These are phyloP conservation scores for Ramichloridium luteum DNA, from an alignment of 2,329 filamentous ascomycete species.

Conservation along the genomic window DNA sequence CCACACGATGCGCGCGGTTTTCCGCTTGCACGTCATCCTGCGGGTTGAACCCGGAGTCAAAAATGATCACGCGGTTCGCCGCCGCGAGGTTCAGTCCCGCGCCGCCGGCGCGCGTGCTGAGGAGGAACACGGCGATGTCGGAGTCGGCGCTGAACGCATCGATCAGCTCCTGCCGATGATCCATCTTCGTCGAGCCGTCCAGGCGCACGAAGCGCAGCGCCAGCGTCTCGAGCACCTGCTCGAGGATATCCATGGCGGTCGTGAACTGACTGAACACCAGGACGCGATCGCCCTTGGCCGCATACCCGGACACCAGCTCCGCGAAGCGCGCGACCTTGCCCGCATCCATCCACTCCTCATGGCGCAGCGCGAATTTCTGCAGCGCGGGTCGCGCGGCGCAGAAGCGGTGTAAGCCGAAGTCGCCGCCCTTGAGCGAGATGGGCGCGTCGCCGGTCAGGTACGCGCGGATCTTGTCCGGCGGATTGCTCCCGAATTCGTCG, in stretches of 20 bases:
- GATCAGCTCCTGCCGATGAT: slow-evolving; percentile 74
- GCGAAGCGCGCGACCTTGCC: slow-evolving; percentile 80
- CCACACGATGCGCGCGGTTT: slow-evolving; percentile 89
- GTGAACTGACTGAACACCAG: slow-evolving; percentile 92
- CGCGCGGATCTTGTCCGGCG: slow-evolving; percentile 32
- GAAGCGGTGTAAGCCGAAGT: slow-evolving; percentile 50
- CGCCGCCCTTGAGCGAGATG: slow-evolving; percentile 65
- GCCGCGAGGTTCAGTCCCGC: slow-evolving; percentile 92
- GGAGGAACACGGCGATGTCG: slow-evolving; percentile 76
- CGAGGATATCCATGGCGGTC: slow-evolving; percentile 78
- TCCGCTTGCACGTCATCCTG: slow-evolving; percentile 98
- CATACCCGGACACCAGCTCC: slow-evolving; percentile 60
- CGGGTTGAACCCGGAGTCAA: slow-evolving; percentile 93
- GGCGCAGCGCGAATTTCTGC: slow-evolving; percentile 44
- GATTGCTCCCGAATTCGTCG: slow-evolving; percentile 23
- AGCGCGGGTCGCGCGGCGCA: slow-evolving; percentile 44
- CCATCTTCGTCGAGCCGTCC: slow-evolving; percentile 71
- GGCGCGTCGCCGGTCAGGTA: slow-evolving; percentile 60
- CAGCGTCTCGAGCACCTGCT: slow-evolving; percentile 63
- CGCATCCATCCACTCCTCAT: slow-evolving; percentile 51
- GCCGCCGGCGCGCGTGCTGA: slow-evolving; percentile 90
- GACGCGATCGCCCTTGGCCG: slow-evolving; percentile 69
- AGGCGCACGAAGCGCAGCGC: slow-evolving; percentile 71
- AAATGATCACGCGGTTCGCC: slow-evolving; percentile 95
- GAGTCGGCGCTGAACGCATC: slow-evolving; percentile 70